Base-by-base conservation (phyloP, 805 yeast species). In the Sungouiella thailandica region DNA sequence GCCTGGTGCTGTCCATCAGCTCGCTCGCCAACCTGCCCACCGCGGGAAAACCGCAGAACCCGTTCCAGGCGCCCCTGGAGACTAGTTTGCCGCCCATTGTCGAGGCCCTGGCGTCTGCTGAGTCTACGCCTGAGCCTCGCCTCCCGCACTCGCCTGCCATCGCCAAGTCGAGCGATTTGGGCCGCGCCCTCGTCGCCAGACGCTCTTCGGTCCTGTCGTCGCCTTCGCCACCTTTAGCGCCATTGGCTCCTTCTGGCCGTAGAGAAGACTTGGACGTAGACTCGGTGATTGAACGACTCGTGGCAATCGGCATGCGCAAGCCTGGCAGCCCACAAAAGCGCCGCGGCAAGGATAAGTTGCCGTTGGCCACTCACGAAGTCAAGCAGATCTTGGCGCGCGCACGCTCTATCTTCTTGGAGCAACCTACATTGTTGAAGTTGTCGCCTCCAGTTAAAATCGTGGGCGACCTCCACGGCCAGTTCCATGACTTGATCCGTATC, bases 391-490 rank as follows among this genome's bases (percentile, higher is more conserved):
- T 83, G 52, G 65, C 74, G 14, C 73, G 67, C 41, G 71, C 83
- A 4, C 62, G 86, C 37, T 73, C 76, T 31, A 64, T 80, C 12
- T 78, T 81, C 35, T 50, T 80, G 53, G 65, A 60, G 7, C 89
- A 81, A 47, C 88, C 89, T 7, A 70, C 80, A 22, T 53, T 81
- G 33, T 61, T 81, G 39, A 76, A 78, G 44, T 58, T 81, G 40
- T 78, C 83, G 2, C 82, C 93, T 1, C 89, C 93, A 0, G 90
- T 83, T 3, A 84, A 84, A 54, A 75, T 84, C 38, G 90, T 83
- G 5, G 93, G 93, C 27, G 88, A 86, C 59, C 80, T 84, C 35
- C 93, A 84, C 58, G 94, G 81, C 3, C 81, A 75, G 45, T 75
- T 68, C 46, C 58, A 62, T 43, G 81, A 75, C 51, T 61, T 75